These are phyloP conservation scores for Tylopilus balloui DNA, from an alignment of 768 basidiomycete genomes.

Conservation along the genomic window DNA sequence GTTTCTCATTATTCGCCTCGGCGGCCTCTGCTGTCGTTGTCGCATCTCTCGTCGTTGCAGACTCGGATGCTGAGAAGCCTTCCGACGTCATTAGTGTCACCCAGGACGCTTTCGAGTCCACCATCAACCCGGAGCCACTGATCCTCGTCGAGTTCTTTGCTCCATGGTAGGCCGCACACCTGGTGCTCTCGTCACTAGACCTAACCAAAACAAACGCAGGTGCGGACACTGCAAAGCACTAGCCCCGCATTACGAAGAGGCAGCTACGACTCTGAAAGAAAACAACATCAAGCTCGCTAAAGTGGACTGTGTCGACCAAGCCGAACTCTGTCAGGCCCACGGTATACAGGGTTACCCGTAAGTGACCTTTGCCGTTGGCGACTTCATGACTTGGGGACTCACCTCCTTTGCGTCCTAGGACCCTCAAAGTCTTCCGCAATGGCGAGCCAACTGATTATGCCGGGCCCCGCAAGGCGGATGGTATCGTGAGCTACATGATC, in stretches of 20 bases:
- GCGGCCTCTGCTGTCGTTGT: conserved; percentile 52
- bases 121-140: conserved; percentile 62
- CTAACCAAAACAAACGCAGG: conserved; percentile 39
- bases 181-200: not conserved
- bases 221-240: conserved; percentile 96
- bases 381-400: not conserved
- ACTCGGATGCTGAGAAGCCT: conserved; percentile 30
- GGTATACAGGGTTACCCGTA: conserved; percentile 95
- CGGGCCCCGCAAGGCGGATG: conserved; percentile 91
- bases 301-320: conserved; percentile 94
- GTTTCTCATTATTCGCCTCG: conserved; percentile 48
- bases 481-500: conserved; percentile 93
- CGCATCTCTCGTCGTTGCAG: conserved; percentile 51
- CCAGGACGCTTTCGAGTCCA: conserved; percentile 59
- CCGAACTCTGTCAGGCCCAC: conserved; percentile 84
- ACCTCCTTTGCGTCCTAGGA: conserved; percentile 34
- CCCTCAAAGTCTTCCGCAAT: conserved; percentile 87
- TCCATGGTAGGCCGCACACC: conserved; percentile 54
- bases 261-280: conserved; percentile 88
- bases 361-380: conserved; percentile 28
- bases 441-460: conserved; percentile 77
- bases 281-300: conserved; percentile 89
- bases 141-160: conserved; percentile 96
- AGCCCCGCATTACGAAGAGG: conserved; percentile 91
- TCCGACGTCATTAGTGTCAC: conserved; percentile 85